Evolutionary conservation across 192 early-diverging fungal species (phyloP).

Genomic region (Rhizophagus clarus): DNA sequence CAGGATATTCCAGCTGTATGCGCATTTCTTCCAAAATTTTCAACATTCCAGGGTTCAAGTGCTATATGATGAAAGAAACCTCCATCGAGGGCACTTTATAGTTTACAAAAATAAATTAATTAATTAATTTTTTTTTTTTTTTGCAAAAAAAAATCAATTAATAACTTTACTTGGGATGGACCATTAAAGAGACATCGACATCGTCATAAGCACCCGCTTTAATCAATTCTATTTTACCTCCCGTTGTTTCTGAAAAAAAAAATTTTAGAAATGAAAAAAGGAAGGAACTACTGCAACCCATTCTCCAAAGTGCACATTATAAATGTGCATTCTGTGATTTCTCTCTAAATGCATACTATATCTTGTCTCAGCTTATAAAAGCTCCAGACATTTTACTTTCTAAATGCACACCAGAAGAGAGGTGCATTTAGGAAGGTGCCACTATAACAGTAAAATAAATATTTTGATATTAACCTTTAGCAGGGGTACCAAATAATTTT

Average conservation of each 20-base stretch:
- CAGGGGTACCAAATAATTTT: conserved; percentile 84
- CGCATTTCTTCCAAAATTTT: too few species aligned
- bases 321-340: too few species aligned
- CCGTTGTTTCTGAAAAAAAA: conserved; percentile 47
- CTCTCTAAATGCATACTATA: too few species aligned
- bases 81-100: conserved; percentile 45
- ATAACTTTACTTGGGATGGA: neutral
- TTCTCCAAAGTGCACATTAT: too few species aligned
- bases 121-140: neutral
- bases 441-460: too few species aligned
- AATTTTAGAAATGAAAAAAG: neutral
- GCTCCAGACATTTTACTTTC: too few species aligned
- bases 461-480: conserved; percentile 49
- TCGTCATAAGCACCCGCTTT: conserved; percentile 70
- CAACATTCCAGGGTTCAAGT: conserved; percentile 47
- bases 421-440: too few species aligned
- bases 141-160: neutral
- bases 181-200: conserved; percentile 54
- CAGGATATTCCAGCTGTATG: too few species aligned
- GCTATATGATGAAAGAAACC: conserved; percentile 50
- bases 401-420: too few species aligned
- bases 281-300: too few species aligned
- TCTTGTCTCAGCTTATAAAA: too few species aligned
- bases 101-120: too few species aligned
- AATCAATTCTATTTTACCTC: conserved; percentile 65